Evolutionary conservation across 2,329 filamentous ascomycete species (phyloP), one percentile per base, ranked within the genome.

Genomic region (Cladosporium sp.): DNA sequence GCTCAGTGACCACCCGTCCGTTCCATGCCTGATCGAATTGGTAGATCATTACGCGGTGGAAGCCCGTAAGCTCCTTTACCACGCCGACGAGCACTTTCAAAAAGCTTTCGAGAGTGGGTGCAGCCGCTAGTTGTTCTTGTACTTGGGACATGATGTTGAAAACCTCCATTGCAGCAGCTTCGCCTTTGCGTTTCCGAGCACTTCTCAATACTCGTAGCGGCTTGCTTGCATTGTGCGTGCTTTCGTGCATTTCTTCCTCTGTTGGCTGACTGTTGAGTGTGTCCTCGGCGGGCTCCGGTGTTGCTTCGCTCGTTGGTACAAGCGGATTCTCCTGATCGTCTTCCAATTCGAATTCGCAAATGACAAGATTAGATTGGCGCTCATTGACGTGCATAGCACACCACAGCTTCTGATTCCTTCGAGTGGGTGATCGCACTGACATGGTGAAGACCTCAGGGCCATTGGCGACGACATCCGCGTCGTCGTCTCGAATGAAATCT

Each of bases 141-240:
- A 97, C 90, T 75, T 97, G 93, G 1, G 91, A 92, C 86, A 96
- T 91, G 69, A 96, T 93, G 76, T 92, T 93, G 77, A 96, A 96
- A 1, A 95, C 91, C 72, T 96, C 90, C 88, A 95, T 95, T 0
- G 91, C 91, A 5, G 90, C 90, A 55, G 91, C 90, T 73, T 95
- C 91, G 6, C 91, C 91, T 70, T 88, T 87, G 59, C 89, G 83
- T 72, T 91, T 91, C 11, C 91, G 85, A 0, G 91, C 90, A 73
- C 89, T 92, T 40, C 91, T 83, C 28, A 95, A 76, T 1, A 95
- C 86, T 44, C 92, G 84, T n/a, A 96, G 79, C 5, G 92, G 92
- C 69, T 88, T 91, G 77, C 90, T 95, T 58, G 85, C 80, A 31
- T 89, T 88, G 65, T 91, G 84, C 0, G 92, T 96, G 73, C 91